A percentile compares a stretch with the other conserved stretches of the same genome.
These are phyloP conservation scores for Brasilioporus rufonigricans DNA, from an alignment of 768 basidiomycete species.

Conservation along the genomic window DNA sequence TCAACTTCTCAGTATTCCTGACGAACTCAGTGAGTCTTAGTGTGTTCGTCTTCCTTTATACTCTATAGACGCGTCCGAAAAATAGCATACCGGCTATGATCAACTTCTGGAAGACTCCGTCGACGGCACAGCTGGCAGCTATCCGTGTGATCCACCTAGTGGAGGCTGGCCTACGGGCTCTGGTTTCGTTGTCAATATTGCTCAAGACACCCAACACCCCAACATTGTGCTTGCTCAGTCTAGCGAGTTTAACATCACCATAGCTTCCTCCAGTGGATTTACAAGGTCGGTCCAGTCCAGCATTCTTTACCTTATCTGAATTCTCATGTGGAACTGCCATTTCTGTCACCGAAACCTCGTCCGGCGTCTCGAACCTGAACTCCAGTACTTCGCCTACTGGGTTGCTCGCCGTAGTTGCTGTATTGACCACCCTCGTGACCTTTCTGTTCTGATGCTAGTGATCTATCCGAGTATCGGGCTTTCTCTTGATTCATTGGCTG, in stretches of 20 bases:
- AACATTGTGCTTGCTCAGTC: conserved; percentile 72
- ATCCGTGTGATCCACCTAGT: conserved; percentile 51
- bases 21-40: conserved; percentile 51
- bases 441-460: conserved; percentile 20
- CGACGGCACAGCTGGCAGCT: conserved; percentile 41
- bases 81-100: conserved; percentile 35
- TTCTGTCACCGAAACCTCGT: conserved; percentile 4
- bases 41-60: neutral
- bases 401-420: conserved; percentile 35
- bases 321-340: conserved; percentile 9
- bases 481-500: neutral
- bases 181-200: conserved; percentile 72
- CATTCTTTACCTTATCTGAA: neutral
- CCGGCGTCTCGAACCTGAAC: conserved; percentile 22
- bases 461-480: neutral
- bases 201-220: conserved; percentile 44
- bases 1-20: conserved; percentile 68
- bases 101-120: conserved; percentile 59
- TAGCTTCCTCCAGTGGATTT: conserved; percentile 14
- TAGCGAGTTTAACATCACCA: conserved; percentile 53
- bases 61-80: conserved; percentile 3
- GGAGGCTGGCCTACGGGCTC: conserved; percentile 64
- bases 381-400: conserved; percentile 28
- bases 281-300: conserved; percentile 11
- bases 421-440: conserved; percentile 33